Evolutionary conservation across 1,284 basidiomycete species (phyloP), one percentile per base, ranked within the genome.

Genomic region (Puccinia hordei): DNA sequence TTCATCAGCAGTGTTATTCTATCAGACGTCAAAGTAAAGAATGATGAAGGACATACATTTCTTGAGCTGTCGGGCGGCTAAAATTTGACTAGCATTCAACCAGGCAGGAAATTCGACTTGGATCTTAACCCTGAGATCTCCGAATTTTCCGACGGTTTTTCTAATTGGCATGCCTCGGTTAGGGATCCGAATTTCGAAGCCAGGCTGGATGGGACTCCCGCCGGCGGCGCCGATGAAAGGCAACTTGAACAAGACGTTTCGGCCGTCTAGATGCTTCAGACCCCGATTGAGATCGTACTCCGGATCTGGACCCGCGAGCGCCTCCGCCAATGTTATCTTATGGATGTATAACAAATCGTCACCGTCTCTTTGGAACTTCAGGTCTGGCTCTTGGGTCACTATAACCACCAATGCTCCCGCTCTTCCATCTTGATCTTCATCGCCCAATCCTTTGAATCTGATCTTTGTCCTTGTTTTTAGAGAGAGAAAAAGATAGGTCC

Each of bases 131-230:
- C 92, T 88, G 74, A 97, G 85, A 86, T 97, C 93, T 0, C 95
- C 95, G 83, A n/a, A 30, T 63, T n/a, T 38, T 22, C 30, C 19
- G 77, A 88, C 87, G 69, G 87, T 88, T 78, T 91, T 91, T 86
- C 93, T 94, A 57, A 94, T 90, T 0, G 94, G 94, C 94, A 97
- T 96, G 17, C 95, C 95, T 86, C 95, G 93, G 0, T 90, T 91
- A 1, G 87, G 75, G 6, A 96, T 86, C 35, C 87, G 88, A 17
- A 90, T 92, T 85, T 92, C 89, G 86, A 91, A 89, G 3, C 90
- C 91, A 0, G 94, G 93, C 85, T 92, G 93, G 59, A 97, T 88
- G 0, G 83, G 82, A 13, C 38, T 44, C 0, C 84, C 84, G 12
- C 84, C 83, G 24, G 86, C 44, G 27, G 84, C 38, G 35, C 19